Evolutionary conservation across 1,139 yeast species (phyloP), one percentile per base, ranked within the genome.

Genomic region (Scheffersomyces titani): DNA sequence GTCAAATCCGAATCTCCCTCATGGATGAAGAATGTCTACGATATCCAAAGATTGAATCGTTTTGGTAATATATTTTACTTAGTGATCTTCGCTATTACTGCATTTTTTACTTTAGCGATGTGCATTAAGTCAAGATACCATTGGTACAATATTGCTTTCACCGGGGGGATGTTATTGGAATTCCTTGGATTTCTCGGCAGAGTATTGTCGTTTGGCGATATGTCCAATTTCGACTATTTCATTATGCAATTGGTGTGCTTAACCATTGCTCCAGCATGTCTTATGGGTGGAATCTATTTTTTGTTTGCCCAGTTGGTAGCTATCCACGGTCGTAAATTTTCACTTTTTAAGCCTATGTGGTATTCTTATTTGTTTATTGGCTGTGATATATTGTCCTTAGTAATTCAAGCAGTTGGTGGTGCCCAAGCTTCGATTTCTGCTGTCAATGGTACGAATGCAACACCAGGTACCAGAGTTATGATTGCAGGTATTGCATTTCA

Each of bases 201-300:
- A 58, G 70, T 73, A 2, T 59, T 74, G 45, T 72, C 85, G 13
- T 70, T 83, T 52, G 70, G 81, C 3, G 74, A 76, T 59, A 72
- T 82, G 59, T 69, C 74, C 18, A 68, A 73, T 52, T 60, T 74
- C 53, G 69, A 81, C 57, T 76, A 76, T 52, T 92, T 79, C 68
- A 71, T 90, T 54, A 72, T 87, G 61, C 97, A 92, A 70, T 84
- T 86, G 61, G 82, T 88, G 54, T 76, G 88, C 57, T 76, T 92
- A 59, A 91, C 97, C 0, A 75, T 92, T 54, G 94, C 92, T 0
- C 98, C 98, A 0, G 94, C 94, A 6, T 92, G 93, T 69, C 80
- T 90, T 55, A 90, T 91, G 92, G 98, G 90, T 4, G 97, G 97
- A 4, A 79, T 92, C 6, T 92, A 92, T 72, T 90, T 85, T 65